Conservation (phyloP, 768 basidiomycete species). For the Pulveroboletus sp. region DNA sequence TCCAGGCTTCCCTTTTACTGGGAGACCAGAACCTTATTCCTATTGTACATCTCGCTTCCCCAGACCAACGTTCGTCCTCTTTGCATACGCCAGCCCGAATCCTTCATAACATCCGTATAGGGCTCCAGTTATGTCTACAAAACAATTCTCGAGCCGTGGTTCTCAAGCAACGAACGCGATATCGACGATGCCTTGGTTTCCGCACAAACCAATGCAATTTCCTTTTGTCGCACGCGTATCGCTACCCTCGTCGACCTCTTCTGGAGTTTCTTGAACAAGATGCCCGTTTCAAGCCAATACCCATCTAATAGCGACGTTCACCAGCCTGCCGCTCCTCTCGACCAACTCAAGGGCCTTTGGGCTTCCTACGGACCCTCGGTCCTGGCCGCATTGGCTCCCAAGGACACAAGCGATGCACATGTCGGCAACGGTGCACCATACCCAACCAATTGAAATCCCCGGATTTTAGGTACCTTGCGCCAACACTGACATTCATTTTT, state of each 20-base stretch:
- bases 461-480: neutral
- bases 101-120: constrained; percentile 33
- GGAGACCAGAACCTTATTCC: constrained; percentile 64
- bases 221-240: constrained; percentile 54
- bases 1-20: constrained; percentile 75
- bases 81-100: neutral
- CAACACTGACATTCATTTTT: neutral
- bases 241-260: constrained; percentile 45
- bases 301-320: constrained; percentile 23
- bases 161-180: constrained; percentile 51
- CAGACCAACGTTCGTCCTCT: constrained; percentile 54
- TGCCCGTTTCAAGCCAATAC: constrained; percentile 20
- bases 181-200: constrained; percentile 57
- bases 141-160: constrained; percentile 58
- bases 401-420: constrained; percentile 6
- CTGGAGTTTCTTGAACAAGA: constrained; percentile 43
- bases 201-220: constrained; percentile 49
- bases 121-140: constrained; percentile 66
- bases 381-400: constrained; percentile 29
- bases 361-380: constrained; percentile 39
- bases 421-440: constrained; percentile 8
- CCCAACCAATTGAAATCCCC: constrained; percentile 13
- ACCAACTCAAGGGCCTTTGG: constrained; percentile 39
- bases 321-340: constrained; percentile 18
- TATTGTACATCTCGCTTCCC: constrained; percentile 65